Evolutionary conservation across 768 basidiomycete genomes (phyloP), one percentile per base, ranked within the genome.

Genomic region (Rhodotorula sphaerocarpa): DNA sequence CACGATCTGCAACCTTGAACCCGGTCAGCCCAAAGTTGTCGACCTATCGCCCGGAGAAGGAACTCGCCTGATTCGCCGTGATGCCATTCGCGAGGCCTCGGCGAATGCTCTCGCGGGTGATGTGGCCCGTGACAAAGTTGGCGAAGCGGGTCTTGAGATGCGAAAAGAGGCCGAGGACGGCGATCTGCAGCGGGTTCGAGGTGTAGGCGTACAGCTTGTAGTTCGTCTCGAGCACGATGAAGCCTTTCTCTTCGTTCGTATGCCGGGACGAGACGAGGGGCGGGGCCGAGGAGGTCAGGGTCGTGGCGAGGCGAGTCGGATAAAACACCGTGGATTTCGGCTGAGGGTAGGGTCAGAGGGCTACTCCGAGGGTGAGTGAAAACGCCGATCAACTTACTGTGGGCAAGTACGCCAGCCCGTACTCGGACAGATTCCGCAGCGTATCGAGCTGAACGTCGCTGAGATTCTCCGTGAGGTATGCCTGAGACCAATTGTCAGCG

Each of bases 171-270:
- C 92, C 92, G 36, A 99, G 78, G 52, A 99, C 90, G 23, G 93
- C 90, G 46, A 90, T 95, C 76, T 95, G 91, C 28, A 99, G 80
- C 31, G 92, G 88, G 76, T 97, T 97, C 70, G 90, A 90, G 41
- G 95, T 99, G 76, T 99, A 99, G 7, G 95, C 95, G 74, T 97
- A 99, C 66, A 99, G 78, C 69, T 91, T 86, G 78, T 96, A 97
- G 78, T 99, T 97, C 25, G 95, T 97, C 78, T 99, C 95, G 46
- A 99, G 80, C 69, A 97, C 84, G 70, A 97, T 86, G 78, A 95
- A 97, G 20, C 92, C 90, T 75, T 93, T 58, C 41, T 66, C 67
- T 18, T 74, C 48, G 65, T 61, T 42, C 39, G 80, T 76, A 69
- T 84, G 79, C 36, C 59, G 81, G 9, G 63, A 59, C 9, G 63